phyloP scores from a whole-genome alignment of 306 rosid species.

The Canavalia gladiata region DNA sequence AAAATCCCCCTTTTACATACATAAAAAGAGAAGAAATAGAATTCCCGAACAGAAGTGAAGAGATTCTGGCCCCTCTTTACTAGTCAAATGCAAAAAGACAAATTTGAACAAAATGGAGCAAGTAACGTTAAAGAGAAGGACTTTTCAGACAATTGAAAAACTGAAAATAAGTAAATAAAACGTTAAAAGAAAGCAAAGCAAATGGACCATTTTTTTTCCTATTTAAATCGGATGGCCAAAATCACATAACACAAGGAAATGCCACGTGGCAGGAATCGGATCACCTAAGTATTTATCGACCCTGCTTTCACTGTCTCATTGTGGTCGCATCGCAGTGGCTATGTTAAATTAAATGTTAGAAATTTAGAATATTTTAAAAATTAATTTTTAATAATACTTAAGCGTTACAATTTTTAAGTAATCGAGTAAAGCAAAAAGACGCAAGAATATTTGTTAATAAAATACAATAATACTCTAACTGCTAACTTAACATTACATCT shows the following conservation, averaged over 20 bases:
- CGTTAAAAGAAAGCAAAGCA: neutral
- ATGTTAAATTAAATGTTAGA: neutral
- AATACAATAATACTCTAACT: neutral
- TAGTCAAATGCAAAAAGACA: constrained; percentile 62
- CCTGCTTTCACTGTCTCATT: constrained; percentile 10
- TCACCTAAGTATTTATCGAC: neutral
- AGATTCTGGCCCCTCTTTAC: constrained; percentile 34
- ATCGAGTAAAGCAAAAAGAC: neutral
- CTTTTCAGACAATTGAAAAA: neutral
- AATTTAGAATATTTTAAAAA: constrained; percentile 4
- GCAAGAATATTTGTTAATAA: neutral
- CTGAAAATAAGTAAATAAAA: neutral
- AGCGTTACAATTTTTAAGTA: neutral
- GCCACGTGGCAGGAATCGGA: constrained; percentile 39
- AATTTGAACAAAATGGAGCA: constrained; percentile 49
- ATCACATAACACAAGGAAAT: constrained; percentile 8
- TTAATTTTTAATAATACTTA: neutral
- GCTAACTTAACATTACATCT: neutral
- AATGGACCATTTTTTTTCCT: constrained; percentile 20
- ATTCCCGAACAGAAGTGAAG: constrained; percentile 5
- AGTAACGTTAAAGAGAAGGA: constrained; percentile 53
- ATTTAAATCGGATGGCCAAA: constrained; percentile 31
- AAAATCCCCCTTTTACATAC: neutral
- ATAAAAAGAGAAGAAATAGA: neutral
- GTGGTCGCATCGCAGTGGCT: neutral